These are phyloP conservation scores for Petrea volubilis DNA, from an alignment of 257 asterid genomes.

Conservation along the genomic window DNA sequence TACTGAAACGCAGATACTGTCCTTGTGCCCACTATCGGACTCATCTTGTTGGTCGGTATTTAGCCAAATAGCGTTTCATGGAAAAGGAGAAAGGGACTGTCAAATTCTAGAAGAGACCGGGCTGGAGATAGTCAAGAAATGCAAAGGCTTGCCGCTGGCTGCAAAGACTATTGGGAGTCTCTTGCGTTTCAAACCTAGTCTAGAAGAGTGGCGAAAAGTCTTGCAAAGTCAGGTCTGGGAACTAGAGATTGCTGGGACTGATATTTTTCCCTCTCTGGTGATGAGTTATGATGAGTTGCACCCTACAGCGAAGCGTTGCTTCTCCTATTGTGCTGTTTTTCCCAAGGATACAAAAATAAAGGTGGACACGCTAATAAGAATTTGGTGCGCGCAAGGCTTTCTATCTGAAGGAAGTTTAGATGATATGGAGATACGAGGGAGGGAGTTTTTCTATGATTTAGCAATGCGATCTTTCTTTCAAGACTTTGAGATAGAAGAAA, in stretches of 20 bases:
- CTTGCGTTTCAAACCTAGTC: not conserved
- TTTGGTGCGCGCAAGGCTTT: slow-evolving; percentile 47
- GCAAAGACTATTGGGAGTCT: slow-evolving; percentile 17
- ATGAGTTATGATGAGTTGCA: slow-evolving; percentile 26
- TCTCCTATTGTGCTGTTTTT: slow-evolving; percentile 38
- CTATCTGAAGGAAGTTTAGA: slow-evolving; percentile 1
- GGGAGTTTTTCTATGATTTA: slow-evolving; percentile 15
- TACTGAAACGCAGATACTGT: too few species aligned
- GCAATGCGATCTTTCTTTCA: slow-evolving; percentile 16
- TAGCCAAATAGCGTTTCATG: too few species aligned
- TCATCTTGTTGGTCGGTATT: too few species aligned
- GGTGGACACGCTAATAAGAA: slow-evolving; percentile 33
- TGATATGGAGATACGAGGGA: slow-evolving; percentile 30
- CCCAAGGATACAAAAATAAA: slow-evolving; percentile 34
- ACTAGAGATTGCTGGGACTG: not conserved
- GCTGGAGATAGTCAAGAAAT: too few species aligned
- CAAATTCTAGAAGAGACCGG: too few species aligned
- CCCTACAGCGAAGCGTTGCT: slow-evolving; percentile 11
- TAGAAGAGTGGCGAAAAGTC: not conserved
- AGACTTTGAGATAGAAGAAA: not conserved
- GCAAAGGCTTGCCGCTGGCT: too few species aligned
- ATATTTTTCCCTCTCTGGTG: not conserved
- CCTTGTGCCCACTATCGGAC: too few species aligned
- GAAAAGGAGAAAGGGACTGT: too few species aligned
- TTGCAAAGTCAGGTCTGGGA: slow-evolving; percentile 14